Percentiles rank a stretch among this genome's conserved stretches.
Conservation (phyloP, 2,329 filamentous ascomycete genomes). For the Aspergillus pseudonomiae region DNA sequence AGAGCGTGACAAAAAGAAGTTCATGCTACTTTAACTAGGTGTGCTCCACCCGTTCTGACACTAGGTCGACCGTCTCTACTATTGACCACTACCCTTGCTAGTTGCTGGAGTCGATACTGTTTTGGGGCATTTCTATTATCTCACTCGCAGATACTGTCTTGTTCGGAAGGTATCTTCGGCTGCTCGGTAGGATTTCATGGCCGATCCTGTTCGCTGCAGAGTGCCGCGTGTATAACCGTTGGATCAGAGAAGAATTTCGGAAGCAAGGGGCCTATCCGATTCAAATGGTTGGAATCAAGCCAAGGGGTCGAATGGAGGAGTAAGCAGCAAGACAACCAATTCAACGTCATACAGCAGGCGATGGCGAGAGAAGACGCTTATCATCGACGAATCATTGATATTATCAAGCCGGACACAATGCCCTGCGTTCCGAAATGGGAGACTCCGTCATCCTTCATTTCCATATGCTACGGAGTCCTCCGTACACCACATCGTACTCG, state of each 20-base stretch:
- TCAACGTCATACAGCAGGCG: background rate
- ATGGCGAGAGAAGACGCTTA: background rate
- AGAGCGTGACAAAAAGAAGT: background rate
- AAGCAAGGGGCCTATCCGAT: background rate
- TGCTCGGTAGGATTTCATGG: background rate
- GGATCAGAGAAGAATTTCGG: background rate
- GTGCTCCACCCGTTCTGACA: slow-evolving; percentile 6
- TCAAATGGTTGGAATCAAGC: background rate
- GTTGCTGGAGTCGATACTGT: background rate
- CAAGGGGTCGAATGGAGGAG: background rate
- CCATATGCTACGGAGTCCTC: background rate
- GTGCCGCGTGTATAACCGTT: background rate
- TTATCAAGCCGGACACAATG: background rate
- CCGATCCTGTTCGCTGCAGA: background rate
- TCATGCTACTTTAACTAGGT: background rate
- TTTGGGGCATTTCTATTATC: background rate
- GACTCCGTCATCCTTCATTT: background rate
- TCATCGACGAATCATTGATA: background rate
- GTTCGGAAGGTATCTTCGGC: background rate
- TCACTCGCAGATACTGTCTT: background rate
- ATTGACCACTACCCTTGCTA: slow-evolving; percentile 1
- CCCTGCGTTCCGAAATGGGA: slow-evolving; percentile 11
- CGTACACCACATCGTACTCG: slow-evolving; percentile 1
- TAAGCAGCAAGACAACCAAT: background rate
- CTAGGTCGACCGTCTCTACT: slow-evolving; percentile 2